Evolutionary conservation across 2,329 filamentous ascomycete species (phyloP), one percentile per base, ranked within the genome.

Genomic region (Dothideomycetes sp.): DNA sequence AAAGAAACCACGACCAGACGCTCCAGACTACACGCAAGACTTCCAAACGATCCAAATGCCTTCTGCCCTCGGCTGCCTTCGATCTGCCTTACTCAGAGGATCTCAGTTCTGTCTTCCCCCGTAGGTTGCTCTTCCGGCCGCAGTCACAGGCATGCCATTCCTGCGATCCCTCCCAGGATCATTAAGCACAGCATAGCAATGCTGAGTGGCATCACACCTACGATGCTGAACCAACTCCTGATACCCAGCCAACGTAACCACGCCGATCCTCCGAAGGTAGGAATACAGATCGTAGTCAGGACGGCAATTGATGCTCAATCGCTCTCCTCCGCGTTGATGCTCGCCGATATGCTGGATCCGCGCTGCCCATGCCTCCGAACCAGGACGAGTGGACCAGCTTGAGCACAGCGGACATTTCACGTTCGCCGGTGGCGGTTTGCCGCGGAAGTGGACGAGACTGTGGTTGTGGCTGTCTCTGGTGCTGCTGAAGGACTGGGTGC

Each of bases 341-440:
- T 27, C 22, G 22, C 7, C 22, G 12, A 27, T 12, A 12, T 27
- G 22, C 7, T 27, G 7, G 7, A 27, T 27, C 12, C 22, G 7
- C 7, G 22, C 22, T 27, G 7, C 12, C 22, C 22, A 27, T 7
- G 22, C 22, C 7, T 27, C 22, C 12, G 22, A 7, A 7, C 22
- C 22, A 27, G 12, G 7, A 7, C 7, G 22, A 27, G 22, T 12
- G 7, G 22, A 27, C 22, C 22, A 27, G 22, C 7, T 27, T n/a
- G n/a, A n/a, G 12, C 40, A 42, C 14, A 42, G 38, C 4, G 40
- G 40, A 27, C 40, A 42, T 32, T 31, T n/a, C n/a, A n/a, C 31
- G 11, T 31, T 17, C 9, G 19, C 12, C 5, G 12, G 19, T 4
- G 36, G 40, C 9, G 36, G 36, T 3, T 12, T 9, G 12, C 19